Base-by-base conservation (phyloP, 257 asterid genomes). In the Plectranthus barbatus region DNA sequence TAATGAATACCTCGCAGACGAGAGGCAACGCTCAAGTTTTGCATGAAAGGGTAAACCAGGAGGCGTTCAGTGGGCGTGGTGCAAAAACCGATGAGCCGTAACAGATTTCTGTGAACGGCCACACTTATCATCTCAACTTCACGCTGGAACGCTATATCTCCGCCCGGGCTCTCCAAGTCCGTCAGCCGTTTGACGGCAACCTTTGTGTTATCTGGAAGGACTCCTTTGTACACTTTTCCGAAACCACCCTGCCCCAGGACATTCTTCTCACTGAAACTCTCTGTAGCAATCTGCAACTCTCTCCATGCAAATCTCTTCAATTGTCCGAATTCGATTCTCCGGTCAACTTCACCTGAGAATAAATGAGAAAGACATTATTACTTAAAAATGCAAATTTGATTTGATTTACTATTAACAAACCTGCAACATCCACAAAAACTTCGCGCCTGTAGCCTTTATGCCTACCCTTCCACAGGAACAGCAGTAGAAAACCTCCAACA, bases 111-210 rank as follows among this genome's bases (percentile, higher is more conserved):
- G 79, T 92, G 99, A 36, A 92, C 99, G 53, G 99, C 99, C 26
- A 91, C 98, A 64, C 96, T 86, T 46, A 91, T 91, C 99, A 92
- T 84, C 93, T 89, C 97, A 19, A 92, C 97, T 82, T 92, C 99
- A 14, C 99, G 94, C 67, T 83, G 95, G 79, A 92, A 92, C 0
- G 99, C 97, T 18, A 76, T 85, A 68, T 92, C 99, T 26, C 99
- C 97, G 45, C 97, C 96, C 2, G 98, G 96, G 69, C 89, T 84
- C 80, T 86, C 97, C 34, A 79, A 92, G 74, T 92, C 95, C 13
- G 93, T 83, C 71, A 92, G 74, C 21, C 99, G 87, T 70, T 92
- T 92, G 46, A 92, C 96, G 10, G 99, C 99, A 59, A 92, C 88
- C 80, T 82, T 89, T 4, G 96, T 85, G 76, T 77, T 79, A 29